A percentile compares a stretch with the other conserved stretches of the same genome.
Conservation (phyloP, 345 rosid genomes). For the Citrus australasica region DNA sequence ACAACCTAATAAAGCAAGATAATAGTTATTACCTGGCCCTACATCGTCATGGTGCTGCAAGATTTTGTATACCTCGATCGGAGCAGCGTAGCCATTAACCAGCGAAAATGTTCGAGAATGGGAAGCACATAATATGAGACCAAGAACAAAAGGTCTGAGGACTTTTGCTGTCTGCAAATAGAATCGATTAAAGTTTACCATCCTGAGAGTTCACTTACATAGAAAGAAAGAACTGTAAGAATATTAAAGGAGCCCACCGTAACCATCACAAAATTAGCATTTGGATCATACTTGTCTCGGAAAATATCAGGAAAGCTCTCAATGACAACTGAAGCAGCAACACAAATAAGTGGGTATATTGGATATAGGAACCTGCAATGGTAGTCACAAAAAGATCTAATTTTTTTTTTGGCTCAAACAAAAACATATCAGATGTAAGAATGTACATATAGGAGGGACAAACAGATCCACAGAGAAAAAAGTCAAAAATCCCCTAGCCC, state of each 20-base stretch:
- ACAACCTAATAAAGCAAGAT: neutral
- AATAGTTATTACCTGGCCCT: constrained; percentile 46
- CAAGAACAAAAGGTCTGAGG: constrained; percentile 65
- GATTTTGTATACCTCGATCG: constrained; percentile 76
- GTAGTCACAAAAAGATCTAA: constrained; percentile 11
- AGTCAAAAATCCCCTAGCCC: too few relatives aligned
- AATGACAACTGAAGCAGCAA: constrained; percentile 93
- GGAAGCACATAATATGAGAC: constrained; percentile 80
- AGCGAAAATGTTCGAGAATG: constrained; percentile 85
- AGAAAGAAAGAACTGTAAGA: neutral
- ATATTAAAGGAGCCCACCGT: constrained; percentile 35
- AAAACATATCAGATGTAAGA: too few relatives aligned
- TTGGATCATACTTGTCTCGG: constrained; percentile 51
- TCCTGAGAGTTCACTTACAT: neutral
- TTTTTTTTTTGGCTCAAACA: neutral
- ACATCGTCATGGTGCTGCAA: constrained; percentile 89
- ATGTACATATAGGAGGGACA: too few relatives aligned
- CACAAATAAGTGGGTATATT: constrained; percentile 86
- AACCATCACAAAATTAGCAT: constrained; percentile 49
- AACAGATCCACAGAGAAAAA: too few relatives aligned
- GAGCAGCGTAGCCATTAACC: constrained; percentile 85
- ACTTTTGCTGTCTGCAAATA: constrained; percentile 67
- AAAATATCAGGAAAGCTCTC: constrained; percentile 95
- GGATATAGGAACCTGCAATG: constrained; percentile 88
- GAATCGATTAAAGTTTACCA: neutral